Evolutionary conservation across 805 yeast genomes (phyloP).

Genomic region (Barnettozyma pratensis): DNA sequence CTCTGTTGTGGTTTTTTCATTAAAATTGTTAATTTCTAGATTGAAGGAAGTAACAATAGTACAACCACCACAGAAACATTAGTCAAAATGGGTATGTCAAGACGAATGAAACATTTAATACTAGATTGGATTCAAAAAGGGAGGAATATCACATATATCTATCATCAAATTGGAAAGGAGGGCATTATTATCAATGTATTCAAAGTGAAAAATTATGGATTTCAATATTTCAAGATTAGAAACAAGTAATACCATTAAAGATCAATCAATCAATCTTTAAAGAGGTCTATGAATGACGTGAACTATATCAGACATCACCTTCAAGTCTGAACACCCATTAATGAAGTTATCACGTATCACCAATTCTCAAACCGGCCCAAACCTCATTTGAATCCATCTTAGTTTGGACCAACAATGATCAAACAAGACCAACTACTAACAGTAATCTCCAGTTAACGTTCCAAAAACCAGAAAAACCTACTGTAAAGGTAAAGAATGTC

Average conservation of each 20-base stretch:
- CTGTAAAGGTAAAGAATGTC: conserved; percentile 99
- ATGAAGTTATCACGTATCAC: too few species aligned
- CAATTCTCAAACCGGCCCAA: too few species aligned
- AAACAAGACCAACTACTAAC: conserved; percentile 20
- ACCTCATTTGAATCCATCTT: not conserved
- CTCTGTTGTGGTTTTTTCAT: conserved; percentile 8
- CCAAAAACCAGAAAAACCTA: conserved; percentile 99
- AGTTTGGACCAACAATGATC: not conserved
- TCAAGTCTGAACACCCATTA: too few species aligned
- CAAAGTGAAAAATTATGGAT: too few species aligned
- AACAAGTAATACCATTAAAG: too few species aligned
- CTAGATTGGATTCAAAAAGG: not conserved
- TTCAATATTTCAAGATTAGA: too few species aligned
- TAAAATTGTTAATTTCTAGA: conserved; percentile 20
- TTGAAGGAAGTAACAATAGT: conserved; percentile 3
- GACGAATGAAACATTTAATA: not conserved
- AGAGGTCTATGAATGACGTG: too few species aligned
- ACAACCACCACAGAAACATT: conserved; percentile 21
- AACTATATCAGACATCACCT: too few species aligned
- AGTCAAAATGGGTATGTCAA: conserved; percentile 28
- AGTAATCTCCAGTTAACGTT: conserved; percentile 81
- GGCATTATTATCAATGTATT: too few species aligned
- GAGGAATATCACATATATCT: not conserved
- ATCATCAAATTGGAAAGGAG: not conserved
- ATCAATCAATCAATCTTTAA: too few species aligned